Evolutionary conservation across 2,329 filamentous ascomycete genomes (phyloP), one percentile per base, ranked within the genome.

Genomic region (Verticillium longisporum): DNA sequence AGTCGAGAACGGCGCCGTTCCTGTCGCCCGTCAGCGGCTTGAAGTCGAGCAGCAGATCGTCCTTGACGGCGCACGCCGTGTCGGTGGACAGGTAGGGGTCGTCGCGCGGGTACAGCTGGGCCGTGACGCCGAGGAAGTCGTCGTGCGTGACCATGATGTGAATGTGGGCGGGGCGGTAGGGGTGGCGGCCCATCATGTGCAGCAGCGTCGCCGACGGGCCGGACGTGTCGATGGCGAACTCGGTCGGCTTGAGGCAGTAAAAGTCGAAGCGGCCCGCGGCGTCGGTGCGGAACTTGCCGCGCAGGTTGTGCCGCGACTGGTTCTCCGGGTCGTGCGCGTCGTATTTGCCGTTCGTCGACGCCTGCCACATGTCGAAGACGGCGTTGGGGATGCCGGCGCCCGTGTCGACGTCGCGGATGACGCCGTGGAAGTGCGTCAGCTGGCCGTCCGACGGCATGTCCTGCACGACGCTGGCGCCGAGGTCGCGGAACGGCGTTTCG

Each of bases 311-410:
- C 62, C 87, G 86, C 4, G 70, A 66, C 61, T 83, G 80, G 72
- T 89, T 86, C 14, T 86, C 77, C 0, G 83, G 80, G 67, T 90
- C 88, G 72, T 89, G 86, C 73, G 89, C 85, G 73, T 89, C 87
- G 66, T 85, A 85, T 71, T 69, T 73, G 74, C 84, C 79, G 68
- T 94, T 93, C 36, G 90, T 89, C 0, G 85, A 89, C 0, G 89
- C 89, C 70, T 93, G 87, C 90, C 91, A 95, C 59, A 93, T 82
- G 69, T 94, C 90, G 37, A 95, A 80, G 26, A 84, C 80, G 1
- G 89, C 89, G 62, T 80, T 80, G 18, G 82, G 78, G 55, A 94
- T 78, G 0, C 88, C 88, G 72, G 84, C 76, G 59, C 86, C 85
- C 0, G 88, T 90, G 21, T 71, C 70, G 57, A 83, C 84, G 55